A percentile compares a stretch with the other conserved stretches of the same genome.
Conservation (phyloP, 805 yeast genomes). For the Kluyveromyces siamensis region DNA sequence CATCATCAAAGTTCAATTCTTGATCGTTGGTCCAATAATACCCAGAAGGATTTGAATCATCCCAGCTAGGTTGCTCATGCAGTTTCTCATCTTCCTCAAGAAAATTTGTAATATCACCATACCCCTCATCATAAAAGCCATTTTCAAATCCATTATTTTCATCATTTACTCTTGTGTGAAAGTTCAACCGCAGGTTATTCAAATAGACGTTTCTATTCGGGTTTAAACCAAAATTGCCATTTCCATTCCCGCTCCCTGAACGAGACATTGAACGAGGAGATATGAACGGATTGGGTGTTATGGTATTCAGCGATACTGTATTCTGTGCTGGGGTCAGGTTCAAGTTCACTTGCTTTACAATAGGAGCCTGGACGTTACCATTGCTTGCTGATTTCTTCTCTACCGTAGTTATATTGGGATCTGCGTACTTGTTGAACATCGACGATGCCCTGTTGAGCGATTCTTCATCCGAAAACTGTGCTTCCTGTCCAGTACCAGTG, state of each 20-base stretch:
- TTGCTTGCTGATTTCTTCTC: neutral
- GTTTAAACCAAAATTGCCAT: neutral
- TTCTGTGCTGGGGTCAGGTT: constrained; percentile 13
- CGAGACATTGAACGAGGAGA: neutral
- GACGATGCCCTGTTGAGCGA: neutral
- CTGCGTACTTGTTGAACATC: constrained; percentile 26
- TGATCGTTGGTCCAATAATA: constrained; percentile 16
- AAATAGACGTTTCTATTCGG: neutral
- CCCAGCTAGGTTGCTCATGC: neutral
- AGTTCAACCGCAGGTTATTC: neutral
- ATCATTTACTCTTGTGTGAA: neutral
- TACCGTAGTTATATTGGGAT: constrained; percentile 27
- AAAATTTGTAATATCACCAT: neutral
- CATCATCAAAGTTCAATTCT: constrained; percentile 22
- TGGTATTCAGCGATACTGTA: constrained; percentile 20
- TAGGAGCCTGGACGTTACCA: neutral
- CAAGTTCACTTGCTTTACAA: constrained; percentile 3
- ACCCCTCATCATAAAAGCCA: neutral
- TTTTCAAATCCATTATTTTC: constrained; percentile 1
- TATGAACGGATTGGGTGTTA: constrained; percentile 6
- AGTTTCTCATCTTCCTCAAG: constrained; percentile 2
- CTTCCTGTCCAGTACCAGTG: neutral
- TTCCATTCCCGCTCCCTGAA: neutral
- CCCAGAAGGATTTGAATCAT: neutral
- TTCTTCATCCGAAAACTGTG: neutral